phyloP scores from a whole-genome alignment of 1,284 basidiomycete genomes.

The Leccinum fallax region DNA sequence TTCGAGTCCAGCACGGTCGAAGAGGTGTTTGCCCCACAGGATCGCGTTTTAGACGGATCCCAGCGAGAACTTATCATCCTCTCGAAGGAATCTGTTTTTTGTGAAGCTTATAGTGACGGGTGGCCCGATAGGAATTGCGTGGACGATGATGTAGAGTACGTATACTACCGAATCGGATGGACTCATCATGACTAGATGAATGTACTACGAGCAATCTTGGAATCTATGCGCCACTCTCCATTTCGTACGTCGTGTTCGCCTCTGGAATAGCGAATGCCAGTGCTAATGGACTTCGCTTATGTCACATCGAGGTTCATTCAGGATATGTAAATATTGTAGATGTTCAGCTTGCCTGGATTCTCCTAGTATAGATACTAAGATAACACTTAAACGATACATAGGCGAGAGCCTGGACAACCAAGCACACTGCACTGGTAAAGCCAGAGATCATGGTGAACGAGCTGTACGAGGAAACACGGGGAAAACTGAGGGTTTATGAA shows the following conservation, averaged over 20 bases:
- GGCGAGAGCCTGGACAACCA: conserved; percentile 7
- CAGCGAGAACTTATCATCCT: conserved; percentile 44
- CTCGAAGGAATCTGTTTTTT: conserved; percentile 54
- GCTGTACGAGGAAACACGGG: not conserved
- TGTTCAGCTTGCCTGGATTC: no score
- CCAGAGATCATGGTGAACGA: conserved; percentile 13
- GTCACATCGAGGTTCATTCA: no score
- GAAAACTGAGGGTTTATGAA: conserved; percentile 13
- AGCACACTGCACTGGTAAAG: not conserved
- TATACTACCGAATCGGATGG: conserved; percentile 71
- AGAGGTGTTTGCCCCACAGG: conserved; percentile 46
- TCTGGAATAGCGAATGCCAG: no score
- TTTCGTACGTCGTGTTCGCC: not conserved
- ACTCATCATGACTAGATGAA: conserved; percentile 1
- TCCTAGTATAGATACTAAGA: no score
- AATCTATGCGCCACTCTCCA: not conserved
- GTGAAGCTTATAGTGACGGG: conserved; percentile 46
- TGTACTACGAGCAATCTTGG: not conserved
- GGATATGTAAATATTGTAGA: no score
- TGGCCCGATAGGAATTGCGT: conserved; percentile 18
- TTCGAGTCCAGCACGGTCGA: conserved; percentile 63
- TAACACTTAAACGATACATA: conserved; percentile 17
- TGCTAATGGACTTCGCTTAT: no score
- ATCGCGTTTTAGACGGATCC: conserved; percentile 3
- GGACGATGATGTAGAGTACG: conserved; percentile 59